phyloP scores from a whole-genome alignment of 2,329 filamentous ascomycete genomes.

The Stachybotrys echinatus region DNA sequence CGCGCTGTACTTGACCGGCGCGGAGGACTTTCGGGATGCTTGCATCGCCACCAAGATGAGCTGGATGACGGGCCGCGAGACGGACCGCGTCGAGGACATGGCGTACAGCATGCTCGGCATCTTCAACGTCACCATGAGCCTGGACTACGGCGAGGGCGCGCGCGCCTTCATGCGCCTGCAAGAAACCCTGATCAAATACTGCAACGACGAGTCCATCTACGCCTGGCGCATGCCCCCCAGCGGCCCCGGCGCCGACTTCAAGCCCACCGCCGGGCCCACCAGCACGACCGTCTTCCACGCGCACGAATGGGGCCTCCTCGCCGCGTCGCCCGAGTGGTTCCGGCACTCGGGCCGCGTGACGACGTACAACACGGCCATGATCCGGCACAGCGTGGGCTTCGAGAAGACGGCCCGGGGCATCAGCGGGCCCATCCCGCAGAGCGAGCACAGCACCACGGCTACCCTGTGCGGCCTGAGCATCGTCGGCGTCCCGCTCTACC shows the following conservation, averaged over 20 bases:
- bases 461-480: neutral
- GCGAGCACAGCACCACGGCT: conserved; percentile 2
- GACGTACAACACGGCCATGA: neutral
- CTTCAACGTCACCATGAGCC: conserved; percentile 23
- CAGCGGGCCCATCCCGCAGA: conserved; percentile 3
- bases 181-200: conserved; percentile 20
- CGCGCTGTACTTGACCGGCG: neutral
- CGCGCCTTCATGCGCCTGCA: conserved; percentile 21
- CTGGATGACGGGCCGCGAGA: conserved; percentile 21
- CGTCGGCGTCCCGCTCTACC: conserved; percentile 2
- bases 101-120: conserved; percentile 26
- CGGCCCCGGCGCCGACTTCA: neutral
- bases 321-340: conserved; percentile 3
- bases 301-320: conserved; percentile 5
- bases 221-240: conserved; percentile 11
- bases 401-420: conserved; percentile 4
- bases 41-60: conserved; percentile 20
- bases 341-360: conserved; percentile 2
- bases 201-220: conserved; percentile 22
- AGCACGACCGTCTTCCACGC: no score
- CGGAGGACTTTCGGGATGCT: neutral
- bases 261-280: neutral
- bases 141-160: conserved; percentile 25
- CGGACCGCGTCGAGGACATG: conserved; percentile 18
- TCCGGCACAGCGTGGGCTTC: conserved; percentile 4